A percentile compares a stretch with the other conserved stretches of the same genome.
These are phyloP conservation scores for Xerocomus nothofagi DNA, from an alignment of 1,284 basidiomycete species.

Conservation along the genomic window DNA sequence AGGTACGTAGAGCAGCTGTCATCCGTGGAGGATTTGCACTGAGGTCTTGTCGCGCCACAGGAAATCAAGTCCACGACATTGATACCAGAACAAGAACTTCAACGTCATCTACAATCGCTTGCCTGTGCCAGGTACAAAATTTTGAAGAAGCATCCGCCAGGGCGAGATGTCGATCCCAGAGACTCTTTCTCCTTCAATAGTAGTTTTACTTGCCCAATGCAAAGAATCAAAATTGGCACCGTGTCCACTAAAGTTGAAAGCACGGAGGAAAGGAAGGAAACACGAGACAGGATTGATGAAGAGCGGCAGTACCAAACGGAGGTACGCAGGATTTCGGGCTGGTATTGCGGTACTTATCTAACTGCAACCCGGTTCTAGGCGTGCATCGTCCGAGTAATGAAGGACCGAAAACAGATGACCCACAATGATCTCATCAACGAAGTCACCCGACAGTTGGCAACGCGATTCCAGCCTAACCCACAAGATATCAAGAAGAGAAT, in stretches of 20 bases:
- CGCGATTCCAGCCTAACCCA: slow-evolving; percentile 86
- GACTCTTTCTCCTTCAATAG: slow-evolving; percentile 92
- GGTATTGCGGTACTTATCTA: slow-evolving; percentile 7
- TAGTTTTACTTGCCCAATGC: slow-evolving; percentile 77
- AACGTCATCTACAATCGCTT: slow-evolving; percentile 91
- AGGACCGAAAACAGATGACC: slow-evolving; percentile 86
- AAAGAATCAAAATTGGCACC: slow-evolving; percentile 94
- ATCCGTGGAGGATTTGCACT: not conserved
- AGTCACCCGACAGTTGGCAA: slow-evolving; percentile 82
- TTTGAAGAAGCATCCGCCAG: slow-evolving; percentile 87
- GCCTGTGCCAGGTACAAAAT: slow-evolving; percentile 98
- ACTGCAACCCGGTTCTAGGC: slow-evolving; percentile 53
- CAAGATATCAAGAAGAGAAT: slow-evolving; percentile 91
- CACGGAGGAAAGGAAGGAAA: slow-evolving; percentile 87
- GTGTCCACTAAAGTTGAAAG: slow-evolving; percentile 87
- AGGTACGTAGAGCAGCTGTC: slow-evolving; percentile 44
- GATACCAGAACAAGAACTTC: slow-evolving; percentile 79
- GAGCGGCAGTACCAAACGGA: slow-evolving; percentile 91
- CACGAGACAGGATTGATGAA: slow-evolving; percentile 88
- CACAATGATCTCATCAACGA: slow-evolving; percentile 93
- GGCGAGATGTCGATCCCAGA: slow-evolving; percentile 72
- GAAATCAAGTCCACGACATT: slow-evolving; percentile 71
- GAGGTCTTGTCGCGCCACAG: slow-evolving; percentile 36
- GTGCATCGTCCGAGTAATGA: slow-evolving; percentile 98
- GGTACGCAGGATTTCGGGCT: slow-evolving; percentile 43